Base-by-base conservation (phyloP, 2,329 filamentous ascomycete genomes). In the Curvularia sp. region DNA sequence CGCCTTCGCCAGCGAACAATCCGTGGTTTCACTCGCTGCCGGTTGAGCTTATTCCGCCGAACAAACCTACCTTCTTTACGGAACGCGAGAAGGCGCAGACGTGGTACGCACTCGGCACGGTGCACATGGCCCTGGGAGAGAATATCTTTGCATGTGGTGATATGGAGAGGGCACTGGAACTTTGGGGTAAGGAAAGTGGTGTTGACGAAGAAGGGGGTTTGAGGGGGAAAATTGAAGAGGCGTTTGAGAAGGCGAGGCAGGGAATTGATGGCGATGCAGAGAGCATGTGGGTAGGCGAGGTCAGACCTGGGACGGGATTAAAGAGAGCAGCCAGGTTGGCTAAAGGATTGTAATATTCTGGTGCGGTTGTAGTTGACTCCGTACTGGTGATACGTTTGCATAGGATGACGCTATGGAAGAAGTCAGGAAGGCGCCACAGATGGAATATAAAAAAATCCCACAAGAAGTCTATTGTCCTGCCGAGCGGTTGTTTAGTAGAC, bases 131-230 rank as follows among this genome's bases (percentile, higher is more conserved):
- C 8, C n/a, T 76, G 24, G 67, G 66, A 0, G 73, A 77, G 57
- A 65, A 61, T 39, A 42, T 77, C 30, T 77, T 76, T 43, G 74
- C 71, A 4, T 72, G 72, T 2, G 74, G 73, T 0, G 73, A 74
- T 49, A 60, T 75, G 54, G 74, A 77, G 54, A 60, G 74, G 6
- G 71, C 72, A 49, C 9, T 65, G 44, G 61, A 64, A 15, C 44
- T 73, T 44, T 64, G 62, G 61, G 61, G 59, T 1, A 55, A 48
- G 35, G 56, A 60, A 0, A 53, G 49, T 6, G 53, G 55, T 7
- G 18, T 50, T 5, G 44, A 53, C 12, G 52, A 51, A 41, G 55
- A 56, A 15, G 59, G 50, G 0, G 64, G 61, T 1, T 52, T 60
- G 7, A 53, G 57, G 15, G 53, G 54, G 22, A 66, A 60, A 49